phyloP scores from a whole-genome alignment of 2,329 filamentous ascomycete genomes.

The Arthroderma sp. region DNA sequence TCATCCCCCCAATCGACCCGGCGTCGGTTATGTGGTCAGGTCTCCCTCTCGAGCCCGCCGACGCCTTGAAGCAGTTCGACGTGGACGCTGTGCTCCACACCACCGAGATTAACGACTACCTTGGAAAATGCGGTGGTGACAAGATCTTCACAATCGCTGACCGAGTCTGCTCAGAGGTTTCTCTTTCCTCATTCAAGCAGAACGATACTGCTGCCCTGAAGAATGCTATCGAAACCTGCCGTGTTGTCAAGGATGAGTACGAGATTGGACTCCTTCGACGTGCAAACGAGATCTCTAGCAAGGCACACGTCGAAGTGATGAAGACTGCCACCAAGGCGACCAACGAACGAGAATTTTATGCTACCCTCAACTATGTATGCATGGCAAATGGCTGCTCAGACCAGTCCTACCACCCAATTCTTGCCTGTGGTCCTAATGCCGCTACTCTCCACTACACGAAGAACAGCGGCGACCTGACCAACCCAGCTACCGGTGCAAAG shows the following conservation, averaged over 20 bases:
- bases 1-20: constrained; percentile 78
- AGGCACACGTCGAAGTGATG: constrained; percentile 64
- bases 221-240: constrained; percentile 64
- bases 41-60: constrained; percentile 61
- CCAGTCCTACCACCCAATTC: constrained; percentile 83
- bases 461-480: constrained; percentile 61
- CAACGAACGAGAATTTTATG: constrained; percentile 77
- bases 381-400: constrained; percentile 58
- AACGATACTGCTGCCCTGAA: constrained; percentile 52
- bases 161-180: constrained; percentile 60
- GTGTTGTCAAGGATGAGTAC: constrained; percentile 74
- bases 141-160: constrained; percentile 65
- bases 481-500: constrained; percentile 28
- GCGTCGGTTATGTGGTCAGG: constrained; percentile 90
- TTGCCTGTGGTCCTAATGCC: constrained; percentile 69
- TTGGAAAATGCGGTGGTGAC: constrained; percentile 39
- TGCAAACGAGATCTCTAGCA: constrained; percentile 67
- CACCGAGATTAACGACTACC: constrained; percentile 61
- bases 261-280: constrained; percentile 71
- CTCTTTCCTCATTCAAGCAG: constrained; percentile 57
- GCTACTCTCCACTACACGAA: constrained; percentile 75
- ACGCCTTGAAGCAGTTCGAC: constrained; percentile 67
- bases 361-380: constrained; percentile 61
- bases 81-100: constrained; percentile 65
- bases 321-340: constrained; percentile 48